Conservation (phyloP, 2,329 filamentous ascomycete species). For the Sporothrix dimorphospora region DNA sequence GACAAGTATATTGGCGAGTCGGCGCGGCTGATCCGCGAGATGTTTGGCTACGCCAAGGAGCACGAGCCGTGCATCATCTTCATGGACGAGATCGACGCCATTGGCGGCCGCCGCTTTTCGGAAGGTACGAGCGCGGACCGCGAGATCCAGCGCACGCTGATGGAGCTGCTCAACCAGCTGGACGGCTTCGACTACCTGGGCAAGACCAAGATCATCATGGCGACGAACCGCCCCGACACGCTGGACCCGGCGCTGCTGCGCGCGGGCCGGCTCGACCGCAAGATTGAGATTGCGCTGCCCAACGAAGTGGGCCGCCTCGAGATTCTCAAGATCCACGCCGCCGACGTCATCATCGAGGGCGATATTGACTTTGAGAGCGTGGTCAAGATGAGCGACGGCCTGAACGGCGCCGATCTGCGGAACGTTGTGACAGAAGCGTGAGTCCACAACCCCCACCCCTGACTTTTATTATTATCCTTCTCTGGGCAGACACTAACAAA, state of each 20-base stretch:
- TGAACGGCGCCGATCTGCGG: slow-evolving; percentile 95
- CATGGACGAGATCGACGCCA: slow-evolving; percentile 99
- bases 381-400: slow-evolving; percentile 98
- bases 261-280: slow-evolving; percentile 91
- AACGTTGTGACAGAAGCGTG: slow-evolving; percentile 99
- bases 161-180: slow-evolving; percentile 98
- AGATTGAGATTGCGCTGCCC: slow-evolving; percentile 95
- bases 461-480: background rate
- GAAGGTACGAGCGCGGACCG: slow-evolving; percentile 97
- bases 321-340: slow-evolving; percentile 96
- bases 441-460: slow-evolving; percentile 50
- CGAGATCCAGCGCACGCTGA: slow-evolving; percentile 96
- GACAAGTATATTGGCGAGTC: slow-evolving; percentile 99
- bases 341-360: slow-evolving; percentile 83
- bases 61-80: slow-evolving; percentile 99
- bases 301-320: slow-evolving; percentile 96
- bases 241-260: slow-evolving; percentile 90
- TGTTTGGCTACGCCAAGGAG: slow-evolving; percentile 99
- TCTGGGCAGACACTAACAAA: slow-evolving; percentile 34
- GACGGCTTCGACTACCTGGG: slow-evolving; percentile 99
- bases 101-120: slow-evolving; percentile 93
- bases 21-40: slow-evolving; percentile 93
- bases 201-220: slow-evolving; percentile 99
- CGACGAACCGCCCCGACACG: slow-evolving; percentile 95
- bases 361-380: slow-evolving; percentile 99